Conservation (phyloP, 768 basidiomycete species). For the Macrolepiota fuliginosa region DNA sequence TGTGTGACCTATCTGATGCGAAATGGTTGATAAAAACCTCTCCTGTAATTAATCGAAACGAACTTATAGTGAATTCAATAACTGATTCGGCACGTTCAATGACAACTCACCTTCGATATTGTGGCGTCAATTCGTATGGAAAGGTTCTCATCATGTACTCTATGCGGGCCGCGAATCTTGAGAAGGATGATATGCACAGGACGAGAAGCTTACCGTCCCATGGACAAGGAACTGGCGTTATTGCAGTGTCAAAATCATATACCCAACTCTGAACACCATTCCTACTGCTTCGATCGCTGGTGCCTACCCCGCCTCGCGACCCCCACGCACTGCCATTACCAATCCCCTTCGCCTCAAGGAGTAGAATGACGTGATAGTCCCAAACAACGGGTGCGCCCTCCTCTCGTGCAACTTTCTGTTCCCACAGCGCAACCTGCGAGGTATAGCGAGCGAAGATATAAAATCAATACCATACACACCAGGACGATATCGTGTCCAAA, state of each 20-base stretch:
- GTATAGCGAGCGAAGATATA: not conserved
- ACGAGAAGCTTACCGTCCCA: constrained; percentile 39
- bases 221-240: constrained; percentile 45
- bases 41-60: constrained; percentile 61
- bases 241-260: constrained; percentile 65
- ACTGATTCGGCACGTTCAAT: not conserved
- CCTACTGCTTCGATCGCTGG: too few relatives aligned
- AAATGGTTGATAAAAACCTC: constrained; percentile 52
- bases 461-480: not conserved
- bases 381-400: constrained; percentile 49
- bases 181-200: not conserved
- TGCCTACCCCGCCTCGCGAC: not conserved
- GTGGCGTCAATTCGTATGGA: constrained; percentile 27
- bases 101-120: constrained; percentile 45
- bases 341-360: constrained; percentile 36
- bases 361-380: constrained; percentile 75
- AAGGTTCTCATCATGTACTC: constrained; percentile 50
- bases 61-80: constrained; percentile 29
- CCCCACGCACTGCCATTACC: not conserved
- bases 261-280: constrained; percentile 42
- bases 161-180: constrained; percentile 20
- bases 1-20: constrained; percentile 75
- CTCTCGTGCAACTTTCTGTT: constrained; percentile 44
- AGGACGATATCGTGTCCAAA: not conserved
- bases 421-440: constrained; percentile 61